A percentile compares a stretch with the other conserved stretches of the same genome.
phyloP scores from a whole-genome alignment of 2,329 filamentous ascomycete species.

The Diaporthe australafricana region DNA sequence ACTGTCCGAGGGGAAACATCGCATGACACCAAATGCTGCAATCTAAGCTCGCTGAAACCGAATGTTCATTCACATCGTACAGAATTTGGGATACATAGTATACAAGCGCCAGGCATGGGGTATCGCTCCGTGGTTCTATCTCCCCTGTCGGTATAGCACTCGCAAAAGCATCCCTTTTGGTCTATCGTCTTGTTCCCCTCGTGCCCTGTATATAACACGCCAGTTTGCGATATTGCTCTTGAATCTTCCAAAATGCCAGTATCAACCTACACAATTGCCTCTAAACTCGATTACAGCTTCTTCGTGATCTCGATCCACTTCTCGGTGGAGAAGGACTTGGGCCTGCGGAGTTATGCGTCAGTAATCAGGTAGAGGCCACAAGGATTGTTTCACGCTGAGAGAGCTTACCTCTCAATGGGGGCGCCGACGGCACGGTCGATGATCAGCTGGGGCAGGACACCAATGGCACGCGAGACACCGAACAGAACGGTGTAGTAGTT shows the following conservation, averaged over 20 bases:
- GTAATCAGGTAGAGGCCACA: constrained; percentile 1
- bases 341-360: constrained; percentile 50
- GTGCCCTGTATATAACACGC: constrained; percentile 42
- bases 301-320: constrained; percentile 95
- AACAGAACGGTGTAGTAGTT: constrained; percentile 99
- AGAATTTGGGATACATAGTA: constrained; percentile 33
- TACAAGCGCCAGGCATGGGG: constrained; percentile 39
- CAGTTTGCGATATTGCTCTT: constrained; percentile 41
- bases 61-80: constrained; percentile 31
- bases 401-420: constrained; percentile 84
- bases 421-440: constrained; percentile 98
- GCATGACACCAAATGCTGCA: neutral
- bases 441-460: constrained; percentile 99
- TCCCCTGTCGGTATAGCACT: constrained; percentile 35
- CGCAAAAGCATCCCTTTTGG: constrained; percentile 40
- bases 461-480: constrained; percentile 96
- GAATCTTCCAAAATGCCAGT: constrained; percentile 32
- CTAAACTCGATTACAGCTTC: constrained; percentile 76
- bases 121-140: constrained; percentile 37
- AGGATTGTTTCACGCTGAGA: neutral
- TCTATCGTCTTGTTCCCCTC: constrained; percentile 46
- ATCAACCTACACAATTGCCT: constrained; percentile 18
- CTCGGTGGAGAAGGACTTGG: constrained; percentile 98
- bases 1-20: neutral
- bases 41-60: neutral